Conservation (phyloP, 169 alveolate species). For the Eimeria necatrix region DNA sequence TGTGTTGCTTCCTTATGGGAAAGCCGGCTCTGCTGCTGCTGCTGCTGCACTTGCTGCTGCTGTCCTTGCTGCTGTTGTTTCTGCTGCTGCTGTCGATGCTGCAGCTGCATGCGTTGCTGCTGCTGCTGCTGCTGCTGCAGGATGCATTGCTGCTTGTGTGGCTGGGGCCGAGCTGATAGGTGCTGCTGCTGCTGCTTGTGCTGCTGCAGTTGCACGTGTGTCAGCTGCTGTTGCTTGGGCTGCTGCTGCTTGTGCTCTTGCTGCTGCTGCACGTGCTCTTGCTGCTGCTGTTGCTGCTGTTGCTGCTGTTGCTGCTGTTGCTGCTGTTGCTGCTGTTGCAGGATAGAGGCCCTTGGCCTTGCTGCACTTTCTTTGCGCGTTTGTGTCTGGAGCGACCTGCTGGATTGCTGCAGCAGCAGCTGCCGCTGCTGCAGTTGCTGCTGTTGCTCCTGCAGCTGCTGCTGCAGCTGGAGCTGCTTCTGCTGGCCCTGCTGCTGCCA, state of each 20-base stretch:
- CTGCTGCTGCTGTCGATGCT: neutral
- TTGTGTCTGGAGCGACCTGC: neutral
- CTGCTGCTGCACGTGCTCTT: neutral
- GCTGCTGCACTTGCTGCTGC: constrained; percentile 36
- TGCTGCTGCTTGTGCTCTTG: constrained; percentile 29
- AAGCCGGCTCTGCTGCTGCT: neutral
- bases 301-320: neutral
- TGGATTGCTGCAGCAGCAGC: neutral
- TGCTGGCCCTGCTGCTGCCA: constrained; percentile 43
- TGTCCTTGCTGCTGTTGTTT: neutral
- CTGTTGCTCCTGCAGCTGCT: constrained; percentile 52
- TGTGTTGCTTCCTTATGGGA: neutral
- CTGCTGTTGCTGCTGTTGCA: constrained; percentile 30
- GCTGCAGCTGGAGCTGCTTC: neutral
- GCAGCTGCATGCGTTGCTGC: neutral
- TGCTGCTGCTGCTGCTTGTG: neutral
- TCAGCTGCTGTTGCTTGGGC: constrained; percentile 7
- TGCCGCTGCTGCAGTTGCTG: constrained; percentile 42
- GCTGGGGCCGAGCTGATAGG: neutral
- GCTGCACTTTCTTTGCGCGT: neutral
- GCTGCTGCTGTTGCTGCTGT: neutral
- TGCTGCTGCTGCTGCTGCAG: constrained; percentile 40
- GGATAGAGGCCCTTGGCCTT: neutral
- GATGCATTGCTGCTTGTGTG: neutral
- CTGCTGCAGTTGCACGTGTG: neutral